Evolutionary conservation across 1,284 basidiomycete species (phyloP), one percentile per base, ranked within the genome.

Genomic region (Porodaedalea pini): DNA sequence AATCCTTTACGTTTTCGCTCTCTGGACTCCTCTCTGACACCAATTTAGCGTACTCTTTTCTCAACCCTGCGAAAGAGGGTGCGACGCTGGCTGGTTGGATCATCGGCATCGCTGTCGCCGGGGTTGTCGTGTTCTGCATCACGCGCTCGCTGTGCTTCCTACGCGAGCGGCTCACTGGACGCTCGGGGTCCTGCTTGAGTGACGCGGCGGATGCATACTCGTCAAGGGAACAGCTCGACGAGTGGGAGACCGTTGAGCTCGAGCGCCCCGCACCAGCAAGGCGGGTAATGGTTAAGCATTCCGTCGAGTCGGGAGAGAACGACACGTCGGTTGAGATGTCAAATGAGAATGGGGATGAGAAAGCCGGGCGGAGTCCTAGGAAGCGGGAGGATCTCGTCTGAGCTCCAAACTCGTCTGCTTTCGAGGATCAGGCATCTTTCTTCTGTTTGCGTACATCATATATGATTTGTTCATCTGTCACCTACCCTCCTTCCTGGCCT

Each of bases 91-190:
- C 75, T 0, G 78, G 62, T 0, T 82, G 86, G 65, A 80, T 85
- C 57, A 23, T 81, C 43, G 83, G 81, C 5, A 83, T 86, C 37
- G 71, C 66, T 0, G 62, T 74, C 0, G 83, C 71, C 1, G 76
- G 75, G 39, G 67, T 69, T 40, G 56, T 85, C 43, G 61, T 82
- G 7, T 85, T 85, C 60, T 43, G 61, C 3, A 31, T 80, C 56
- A 58, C 64, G 4, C 59, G 61, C 44, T 49, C 52, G 10, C 37
- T 67, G 15, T 64, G 63, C 37, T 37, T 53, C 19, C 15, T 52
- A 7, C 54, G 58, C 2, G 36, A 51, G 23, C 13, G 36, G 7
- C 29, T 59, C 29, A 27, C 51, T 23, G 4, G 41, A n/a, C 58
- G 58, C 32, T 37, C 31, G 23, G 32, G 10, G 44, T 31, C 29